Base-by-base conservation (phyloP, 2,329 filamentous ascomycete species). In the Epichloe sp. region DNA sequence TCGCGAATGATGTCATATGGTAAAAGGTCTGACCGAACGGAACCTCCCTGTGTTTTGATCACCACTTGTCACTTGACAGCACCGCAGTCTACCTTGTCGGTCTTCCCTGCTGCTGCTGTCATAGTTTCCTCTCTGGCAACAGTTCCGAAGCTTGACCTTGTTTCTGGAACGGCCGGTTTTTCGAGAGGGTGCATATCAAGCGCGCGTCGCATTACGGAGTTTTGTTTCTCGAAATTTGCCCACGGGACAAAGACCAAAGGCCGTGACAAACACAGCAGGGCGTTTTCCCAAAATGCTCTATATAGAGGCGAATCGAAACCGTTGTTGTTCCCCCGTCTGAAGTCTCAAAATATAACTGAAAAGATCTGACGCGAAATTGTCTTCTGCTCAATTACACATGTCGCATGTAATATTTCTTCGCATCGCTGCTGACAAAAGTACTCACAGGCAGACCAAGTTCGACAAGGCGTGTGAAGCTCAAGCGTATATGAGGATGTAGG, bases 11-110 rank as follows among this genome's bases (percentile, higher is more conserved):
- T 80, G 76, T 73, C 62, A 49, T 55, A 66, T 78, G 78, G 78
- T 81, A 82, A 82, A 82, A 81, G 78, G 78, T 78, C 78, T 70
- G 77, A 82, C 73, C 66, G 67, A 69, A 65, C 61, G 62, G 65
- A 65, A 62, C 65, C 65, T 63, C 63, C 63, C 73, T 71, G 76
- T 74, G 76, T 68, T 64, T 64, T 62, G 61, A 60, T 60, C 58
- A 38, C 34, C 48, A 17, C 48, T 44, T 36, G 23, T 40, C 19
- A 35, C 31, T 26, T 37, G 41, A 31, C 48, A 38, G 41, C 41
- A 31, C 19, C 5, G 21, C 41, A 17, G 14, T 36, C 11, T 21
- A 49, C 40, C 26, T 37, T 35, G 4, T 12, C 4, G 21, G 21
- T 40, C 8, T 40, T 26, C 15, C 5, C 11, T 15, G 34, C 15